phyloP scores from a whole-genome alignment of 768 basidiomycete species.

The Kwoniella europaea region DNA sequence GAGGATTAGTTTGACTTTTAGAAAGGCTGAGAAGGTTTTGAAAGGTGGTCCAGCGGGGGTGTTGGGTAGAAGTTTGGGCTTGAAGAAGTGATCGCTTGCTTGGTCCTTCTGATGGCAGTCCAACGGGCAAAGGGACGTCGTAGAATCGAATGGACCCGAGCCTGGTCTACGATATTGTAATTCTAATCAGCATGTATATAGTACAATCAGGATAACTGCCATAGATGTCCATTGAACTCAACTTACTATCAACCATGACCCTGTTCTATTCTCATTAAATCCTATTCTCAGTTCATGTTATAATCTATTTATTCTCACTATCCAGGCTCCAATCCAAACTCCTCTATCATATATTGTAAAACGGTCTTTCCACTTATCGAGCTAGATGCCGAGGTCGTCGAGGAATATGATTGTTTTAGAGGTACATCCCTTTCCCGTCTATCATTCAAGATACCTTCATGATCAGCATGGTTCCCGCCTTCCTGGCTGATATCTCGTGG shows the following conservation, averaged over 20 bases:
- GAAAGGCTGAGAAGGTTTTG: conserved; percentile 73
- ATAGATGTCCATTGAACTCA: no score
- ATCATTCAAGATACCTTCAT: no score
- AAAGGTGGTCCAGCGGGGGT: conserved; percentile 42
- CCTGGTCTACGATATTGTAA: no score
- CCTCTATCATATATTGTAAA: conserved; percentile 36
- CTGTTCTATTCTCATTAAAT: no score
- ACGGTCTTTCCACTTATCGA: conserved; percentile 28
- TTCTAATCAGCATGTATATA: no score
- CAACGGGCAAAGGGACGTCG: no score
- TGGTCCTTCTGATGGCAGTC: no score
- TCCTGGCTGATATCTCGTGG: not conserved
- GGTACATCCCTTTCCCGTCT: not conserved
- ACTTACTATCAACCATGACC: no score
- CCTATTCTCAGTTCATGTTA: not conserved
- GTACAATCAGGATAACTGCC: no score
- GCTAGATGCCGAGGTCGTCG: not conserved
- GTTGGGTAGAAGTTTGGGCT: conserved; percentile 2
- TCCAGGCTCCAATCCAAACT: conserved; percentile 32
- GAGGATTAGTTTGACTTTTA: conserved; percentile 82
- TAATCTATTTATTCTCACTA: not conserved
- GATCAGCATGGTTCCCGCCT: no score
- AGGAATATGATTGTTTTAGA: not conserved
- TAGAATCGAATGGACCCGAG: no score
- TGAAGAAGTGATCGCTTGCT: conserved; percentile 6